These are phyloP conservation scores for Lactifluus piperatus DNA, from an alignment of 768 basidiomycete genomes.

Conservation along the genomic window DNA sequence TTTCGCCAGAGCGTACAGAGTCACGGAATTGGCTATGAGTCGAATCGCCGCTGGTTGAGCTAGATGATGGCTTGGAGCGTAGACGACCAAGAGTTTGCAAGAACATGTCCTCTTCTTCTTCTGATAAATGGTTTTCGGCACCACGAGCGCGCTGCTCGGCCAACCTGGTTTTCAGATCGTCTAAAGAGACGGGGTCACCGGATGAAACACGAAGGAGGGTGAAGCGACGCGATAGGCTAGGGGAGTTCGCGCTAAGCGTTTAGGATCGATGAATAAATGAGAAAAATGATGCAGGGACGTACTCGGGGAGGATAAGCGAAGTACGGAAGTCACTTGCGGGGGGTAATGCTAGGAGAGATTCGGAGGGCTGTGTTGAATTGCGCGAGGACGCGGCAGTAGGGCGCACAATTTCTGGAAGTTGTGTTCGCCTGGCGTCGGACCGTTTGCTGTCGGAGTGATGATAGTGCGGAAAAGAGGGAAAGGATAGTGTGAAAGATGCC, in stretches of 20 bases:
- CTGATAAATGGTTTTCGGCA: slow-evolving; percentile 56
- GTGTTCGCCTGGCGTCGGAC: slow-evolving; percentile 56
- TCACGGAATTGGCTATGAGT: slow-evolving; percentile 4
- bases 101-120: slow-evolving; percentile 82
- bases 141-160: slow-evolving; percentile 72
- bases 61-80: slow-evolving; percentile 30
- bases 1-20: slow-evolving; percentile 23
- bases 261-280: neutral
- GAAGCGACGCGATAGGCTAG: slow-evolving; percentile 74
- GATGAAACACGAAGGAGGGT: slow-evolving; percentile 64
- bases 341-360: slow-evolving; percentile 48
- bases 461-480: slow-evolving; percentile 17
- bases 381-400: slow-evolving; percentile 18
- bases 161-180: slow-evolving; percentile 55
- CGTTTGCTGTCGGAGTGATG: slow-evolving; percentile 50
- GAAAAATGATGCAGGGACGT: slow-evolving; percentile 28
- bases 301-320: slow-evolving; percentile 81
- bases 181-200: slow-evolving; percentile 56
- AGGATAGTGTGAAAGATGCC: slow-evolving; percentile 16
- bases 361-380: slow-evolving; percentile 23
- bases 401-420: slow-evolving; percentile 29
- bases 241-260: slow-evolving; percentile 6
- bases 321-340: slow-evolving; percentile 75
- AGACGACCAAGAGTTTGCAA: slow-evolving; percentile 58
- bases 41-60: slow-evolving; percentile 22